phyloP scores from a whole-genome alignment of 257 asterid species.

The Perilla frutescens region DNA sequence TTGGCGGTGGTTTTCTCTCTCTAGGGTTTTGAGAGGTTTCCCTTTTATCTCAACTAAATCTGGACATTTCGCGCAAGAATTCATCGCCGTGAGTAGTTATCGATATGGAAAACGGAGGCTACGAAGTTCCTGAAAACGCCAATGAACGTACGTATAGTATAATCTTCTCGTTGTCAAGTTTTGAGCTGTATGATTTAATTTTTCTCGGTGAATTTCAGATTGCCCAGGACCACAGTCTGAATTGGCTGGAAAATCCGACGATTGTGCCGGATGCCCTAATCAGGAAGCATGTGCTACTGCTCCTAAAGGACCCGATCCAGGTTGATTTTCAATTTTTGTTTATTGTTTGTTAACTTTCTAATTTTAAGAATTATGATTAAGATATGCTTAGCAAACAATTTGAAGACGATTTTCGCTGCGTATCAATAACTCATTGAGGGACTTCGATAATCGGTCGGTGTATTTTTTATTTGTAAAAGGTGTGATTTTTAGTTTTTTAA shows the following conservation, averaged over 20 bases:
- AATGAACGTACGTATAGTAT: conserved; percentile 56
- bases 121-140: conserved; percentile 68
- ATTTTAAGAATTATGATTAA: background rate
- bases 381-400: too few species aligned
- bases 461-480: too few species aligned
- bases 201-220: conserved; percentile 50
- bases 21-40: too few species aligned
- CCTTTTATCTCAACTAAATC: too few species aligned
- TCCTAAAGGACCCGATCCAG: conserved; percentile 98
- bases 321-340: conserved; percentile 34
- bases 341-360: background rate
- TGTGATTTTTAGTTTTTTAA: too few species aligned
- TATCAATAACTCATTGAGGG: too few species aligned
- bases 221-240: conserved; percentile 93
- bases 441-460: too few species aligned
- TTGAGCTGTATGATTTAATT: background rate
- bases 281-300: conserved; percentile 94
- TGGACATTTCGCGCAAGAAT: background rate
- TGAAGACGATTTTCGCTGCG: too few species aligned
- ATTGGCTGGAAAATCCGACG: conserved; percentile 82
- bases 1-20: too few species aligned
- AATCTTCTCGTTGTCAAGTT: background rate
- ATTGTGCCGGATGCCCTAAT: conserved; percentile 89
- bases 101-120: conserved; percentile 39
- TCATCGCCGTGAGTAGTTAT: background rate